A percentile compares a stretch with the other conserved stretches of the same genome.
Evolutionary conservation across 2,329 filamentous ascomycete genomes (phyloP).

Genomic region (Chlorencoelia australis): DNA sequence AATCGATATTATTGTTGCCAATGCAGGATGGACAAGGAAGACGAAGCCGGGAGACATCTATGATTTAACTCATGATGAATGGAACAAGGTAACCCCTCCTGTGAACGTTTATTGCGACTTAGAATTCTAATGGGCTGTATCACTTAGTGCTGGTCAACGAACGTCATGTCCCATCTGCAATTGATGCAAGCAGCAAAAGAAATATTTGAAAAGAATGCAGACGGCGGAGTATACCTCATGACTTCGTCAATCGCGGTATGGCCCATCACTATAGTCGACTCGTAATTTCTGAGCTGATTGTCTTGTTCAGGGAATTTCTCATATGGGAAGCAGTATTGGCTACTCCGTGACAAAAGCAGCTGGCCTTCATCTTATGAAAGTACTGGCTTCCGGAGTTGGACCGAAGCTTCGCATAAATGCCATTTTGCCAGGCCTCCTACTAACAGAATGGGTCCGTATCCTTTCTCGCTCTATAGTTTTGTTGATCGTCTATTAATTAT

Average conservation of each 20-base stretch:
- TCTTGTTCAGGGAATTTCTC: too few relatives aligned
- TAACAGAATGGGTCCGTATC: neutral
- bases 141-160: neutral
- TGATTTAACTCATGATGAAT: neutral
- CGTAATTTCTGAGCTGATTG: too few relatives aligned
- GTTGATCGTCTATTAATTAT: too few relatives aligned
- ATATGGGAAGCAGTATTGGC: neutral
- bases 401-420: neutral
- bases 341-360: neutral
- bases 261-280: too few relatives aligned
- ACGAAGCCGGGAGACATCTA: neutral
- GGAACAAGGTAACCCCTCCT: too few relatives aligned
- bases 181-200: neutral
- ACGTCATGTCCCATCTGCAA: neutral
- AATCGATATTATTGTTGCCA: constrained; percentile 52
- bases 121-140: too few relatives aligned
- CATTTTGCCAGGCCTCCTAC: neutral
- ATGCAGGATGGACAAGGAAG: constrained; percentile 33
- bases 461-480: too few relatives aligned
- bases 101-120: too few relatives aligned
- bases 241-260: neutral
- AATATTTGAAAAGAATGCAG: neutral
- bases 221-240: neutral
- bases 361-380: neutral
- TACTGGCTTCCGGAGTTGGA: neutral